Conservation (phyloP, 495 filamentous ascomycete genomes). For the Penicillium cosmopolitanum region DNA sequence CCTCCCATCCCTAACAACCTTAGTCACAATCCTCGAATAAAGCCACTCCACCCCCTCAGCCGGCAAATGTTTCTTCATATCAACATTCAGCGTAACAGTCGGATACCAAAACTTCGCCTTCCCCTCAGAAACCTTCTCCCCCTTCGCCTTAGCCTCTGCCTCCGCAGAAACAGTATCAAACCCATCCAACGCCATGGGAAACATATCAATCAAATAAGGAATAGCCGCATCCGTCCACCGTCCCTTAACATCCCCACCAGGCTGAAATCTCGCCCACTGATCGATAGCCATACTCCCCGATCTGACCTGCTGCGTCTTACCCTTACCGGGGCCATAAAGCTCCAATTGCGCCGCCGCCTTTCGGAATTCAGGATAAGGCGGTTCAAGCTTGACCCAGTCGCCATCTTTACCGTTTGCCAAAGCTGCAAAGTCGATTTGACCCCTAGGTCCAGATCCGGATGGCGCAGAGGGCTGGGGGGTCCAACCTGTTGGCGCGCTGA, state of each 20-base stretch:
- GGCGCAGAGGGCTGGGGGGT: constrained; percentile 48
- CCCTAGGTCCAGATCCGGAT: constrained; percentile 31
- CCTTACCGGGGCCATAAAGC: constrained; percentile 56
- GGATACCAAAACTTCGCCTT: constrained; percentile 71
- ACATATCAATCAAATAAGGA: constrained; percentile 66
- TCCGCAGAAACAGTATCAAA: constrained; percentile 38
- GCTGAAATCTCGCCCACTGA: constrained; percentile 65
- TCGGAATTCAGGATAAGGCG: constrained; percentile 51
- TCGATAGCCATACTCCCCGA: constrained; percentile 51
- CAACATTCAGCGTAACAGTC: constrained; percentile 70
- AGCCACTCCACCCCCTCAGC: constrained; percentile 66
- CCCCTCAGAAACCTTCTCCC: constrained; percentile 14
- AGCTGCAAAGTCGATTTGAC: constrained; percentile 27
- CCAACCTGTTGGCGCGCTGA: constrained; percentile 58
- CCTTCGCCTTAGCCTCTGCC: constrained; percentile 23
- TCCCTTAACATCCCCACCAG: constrained; percentile 41
- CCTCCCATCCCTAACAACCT: constrained; percentile 62
- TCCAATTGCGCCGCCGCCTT: constrained; percentile 58
- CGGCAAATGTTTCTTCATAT: constrained; percentile 66
- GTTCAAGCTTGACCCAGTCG: constrained; percentile 33
- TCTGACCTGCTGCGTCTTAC: constrained; percentile 33
- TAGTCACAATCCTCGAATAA: constrained; percentile 58
- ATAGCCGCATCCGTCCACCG: constrained; percentile 59
- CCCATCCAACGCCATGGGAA: constrained; percentile 59
- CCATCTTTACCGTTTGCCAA: constrained; percentile 41